Base-by-base conservation (phyloP, 495 filamentous ascomycete species). In the Parathielavia hyrcaniae region DNA sequence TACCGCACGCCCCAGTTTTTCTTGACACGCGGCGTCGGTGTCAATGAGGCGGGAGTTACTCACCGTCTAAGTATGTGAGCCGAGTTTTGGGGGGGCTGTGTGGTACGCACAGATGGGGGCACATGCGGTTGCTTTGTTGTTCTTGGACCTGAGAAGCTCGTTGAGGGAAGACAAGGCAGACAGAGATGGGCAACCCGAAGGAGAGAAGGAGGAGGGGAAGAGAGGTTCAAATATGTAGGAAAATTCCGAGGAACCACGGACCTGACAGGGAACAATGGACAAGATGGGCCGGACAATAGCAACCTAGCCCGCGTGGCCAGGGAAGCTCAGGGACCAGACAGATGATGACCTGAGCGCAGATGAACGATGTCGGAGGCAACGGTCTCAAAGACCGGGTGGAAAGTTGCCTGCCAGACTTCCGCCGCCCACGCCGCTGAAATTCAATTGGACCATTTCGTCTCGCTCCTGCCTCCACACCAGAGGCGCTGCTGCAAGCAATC, bases 211-310 rank as follows among this genome's bases (percentile, higher is more conserved):
- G 8, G 34, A 9, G 52, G 34, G 50, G 16, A 22, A 4, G 22
- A 14, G 43, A 43, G 57, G 57, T 61, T 65, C 35, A 60, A 65
- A 63, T 65, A 65, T n/a, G 45, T 13, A 61, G 6, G 26, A 6
- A 30, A 64, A 61, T 40, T 50, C 46, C 53, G 16, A 13, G 39
- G 39, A 51, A 30, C 34, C 39, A 38, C 53, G 35, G 38, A 61
- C 53, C 12, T 32, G 30, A 26, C 47, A 53, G 43, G 56, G 59
- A 56, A 62, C 53, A 65, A 62, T 62, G 38, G 23, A 19, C 38
- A 8, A 50, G 52, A 26, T 49, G 23, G 49, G 30, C 30, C 43
- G 20, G 39, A 63, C 58, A 65, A 63, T 62, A 61, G n/a, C 35
- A 61, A 59, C 35, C 40, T 13, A 16, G 40, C 19, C 9, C 41